Base-by-base conservation (phyloP, 331 rosid species). In the Stylosanthes scabra region DNA sequence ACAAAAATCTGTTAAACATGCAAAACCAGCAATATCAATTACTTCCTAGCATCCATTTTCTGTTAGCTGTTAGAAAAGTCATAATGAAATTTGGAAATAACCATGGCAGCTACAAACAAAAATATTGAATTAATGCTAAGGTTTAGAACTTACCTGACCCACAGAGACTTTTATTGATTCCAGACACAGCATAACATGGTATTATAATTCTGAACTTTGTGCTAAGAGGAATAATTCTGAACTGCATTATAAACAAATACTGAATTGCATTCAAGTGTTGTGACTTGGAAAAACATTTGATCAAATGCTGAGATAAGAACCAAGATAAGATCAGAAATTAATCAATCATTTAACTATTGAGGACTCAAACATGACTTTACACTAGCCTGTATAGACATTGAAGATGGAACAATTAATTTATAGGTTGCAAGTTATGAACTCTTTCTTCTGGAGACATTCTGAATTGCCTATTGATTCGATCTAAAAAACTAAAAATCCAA, bases 261-360 rank as follows among this genome's bases (percentile, higher is more conserved):
- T 6, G 52, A 66, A 60, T 60, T 40, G 27, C 66, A 51, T 73
- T 68, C 71, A 42, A 27, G 6, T 11, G 54, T 5, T 6, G 0
- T 13, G 34, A 29, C 41, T 28, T 9, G 16, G 16, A 29, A 66
- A 4, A 9, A 34, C 14, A 31, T 50, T 68, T 49, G 78, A 40
- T 63, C 55, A 73, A 41, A 67, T 11, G 29, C 42, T 11, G 75
- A 79, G 65, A 60, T 16, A 70, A 49, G 42, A 56, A 70, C 59
- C 28, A 46, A 46, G 39, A 10, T 49, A 11, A 9, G 11, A 47
- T 56, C 12, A 65, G n/a, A 15, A 51, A 59, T 64, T 68, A 59
- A 70, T 71, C 55, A 64, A 64, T 25, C 45, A 49, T 63, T 70
- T 58, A 50, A 70, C 27, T 28, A 75, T 71, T 58, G 63, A 11